Base-by-base conservation (phyloP, 2,329 filamentous ascomycete species). In the Colletotrichum costaricense region DNA sequence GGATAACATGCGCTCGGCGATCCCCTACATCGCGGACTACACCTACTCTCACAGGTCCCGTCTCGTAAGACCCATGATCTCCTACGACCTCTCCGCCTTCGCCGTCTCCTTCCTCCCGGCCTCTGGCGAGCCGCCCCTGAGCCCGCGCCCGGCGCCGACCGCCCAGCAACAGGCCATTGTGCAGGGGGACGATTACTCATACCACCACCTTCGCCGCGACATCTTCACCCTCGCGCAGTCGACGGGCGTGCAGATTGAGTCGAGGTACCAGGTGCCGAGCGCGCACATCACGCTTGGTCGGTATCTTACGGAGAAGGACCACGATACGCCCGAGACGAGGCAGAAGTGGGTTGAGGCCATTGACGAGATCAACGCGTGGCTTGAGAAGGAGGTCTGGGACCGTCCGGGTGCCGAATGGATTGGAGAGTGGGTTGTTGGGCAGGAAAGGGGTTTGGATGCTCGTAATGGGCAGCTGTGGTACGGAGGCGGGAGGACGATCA, bases 51-150 rank as follows among this genome's bases (percentile, higher is more conserved):
- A 95, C 80, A 91, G 93, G 57, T 86, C 93, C 1, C 90, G 94
- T 12, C 90, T 98, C 4, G 90, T 97, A 73, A 97, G 93, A 81
- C 96, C 96, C 1, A 87, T 93, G 80, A 81, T 98, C 58, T 95
- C 94, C 28, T 97, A 93, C 79, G 96, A 98, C 80, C 89, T 94
- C 1, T 92, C 95, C 5, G 96, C 95, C 19, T 87, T 98, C 68
- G 96, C 96, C 1, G 84, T 98, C 42, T 97, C 94, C 30, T 98
- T 97, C 82, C 85, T 98, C 2, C 95, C 96, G 0, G 94, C 94
- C 0, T 88, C 91, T 4, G 91, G 90, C 12, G 93, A 95, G 83
- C 78, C 81, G 1, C 76, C 80, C 1, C 49, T 81, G 28, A 84
- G 84, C 24, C 85, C 87, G 1, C 70, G 82, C 5, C 82, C 86